phyloP scores from a whole-genome alignment of 805 yeast genomes.

The Hanseniaspora clermontiae region DNA sequence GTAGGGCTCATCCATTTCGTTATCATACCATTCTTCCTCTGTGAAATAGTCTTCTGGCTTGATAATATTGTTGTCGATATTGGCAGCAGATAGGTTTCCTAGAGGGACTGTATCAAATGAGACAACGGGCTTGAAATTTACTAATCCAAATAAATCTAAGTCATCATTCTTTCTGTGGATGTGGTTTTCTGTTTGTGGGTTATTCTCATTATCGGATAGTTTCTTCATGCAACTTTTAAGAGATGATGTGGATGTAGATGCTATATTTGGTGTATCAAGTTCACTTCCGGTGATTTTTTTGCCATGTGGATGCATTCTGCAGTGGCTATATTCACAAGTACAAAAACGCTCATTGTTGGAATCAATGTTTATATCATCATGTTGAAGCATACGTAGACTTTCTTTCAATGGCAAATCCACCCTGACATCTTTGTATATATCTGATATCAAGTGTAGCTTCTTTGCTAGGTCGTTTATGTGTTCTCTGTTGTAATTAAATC shows the following conservation, averaged over 20 bases:
- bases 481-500: slow-evolving; percentile 2
- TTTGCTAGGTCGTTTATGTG: slow-evolving; percentile 7
- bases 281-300: background rate
- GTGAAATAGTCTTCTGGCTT: slow-evolving; percentile 23
- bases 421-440: slow-evolving; percentile 5
- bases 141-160: slow-evolving; percentile 8
- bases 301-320: background rate
- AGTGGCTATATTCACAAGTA: background rate
- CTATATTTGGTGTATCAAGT: background rate
- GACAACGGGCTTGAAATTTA: slow-evolving; percentile 21
- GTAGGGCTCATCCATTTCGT: slow-evolving; percentile 18
- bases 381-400: background rate
- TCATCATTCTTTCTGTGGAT: background rate
- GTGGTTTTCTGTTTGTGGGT: background rate
- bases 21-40: slow-evolving; percentile 27
- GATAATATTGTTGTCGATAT: slow-evolving; percentile 20
- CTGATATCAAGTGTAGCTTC: background rate
- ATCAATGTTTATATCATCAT: background rate
- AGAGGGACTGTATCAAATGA: slow-evolving; percentile 28
- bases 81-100: slow-evolving; percentile 16
- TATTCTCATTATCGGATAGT: background rate
- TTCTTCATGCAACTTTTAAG: slow-evolving; percentile 14
- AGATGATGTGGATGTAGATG: slow-evolving; percentile 18
- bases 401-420: slow-evolving; percentile 5
- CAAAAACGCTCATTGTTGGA: background rate